A percentile compares a stretch with the other conserved stretches of the same genome.
phyloP scores from a whole-genome alignment of 306 rosid species.

The Vigna nakashimae region DNA sequence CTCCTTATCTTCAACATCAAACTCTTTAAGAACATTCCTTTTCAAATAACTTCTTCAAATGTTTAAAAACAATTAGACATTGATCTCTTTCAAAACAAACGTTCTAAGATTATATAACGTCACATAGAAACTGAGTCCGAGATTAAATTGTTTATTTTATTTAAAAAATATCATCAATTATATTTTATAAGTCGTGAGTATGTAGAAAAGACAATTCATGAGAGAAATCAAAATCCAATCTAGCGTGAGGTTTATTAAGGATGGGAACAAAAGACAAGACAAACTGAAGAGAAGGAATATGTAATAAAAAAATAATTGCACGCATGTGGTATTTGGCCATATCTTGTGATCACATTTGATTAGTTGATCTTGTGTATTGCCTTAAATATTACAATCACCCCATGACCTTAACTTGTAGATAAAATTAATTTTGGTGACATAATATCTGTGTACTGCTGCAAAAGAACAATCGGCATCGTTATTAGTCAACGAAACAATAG shows the following conservation, averaged over 20 bases:
- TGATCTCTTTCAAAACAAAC: too few relatives aligned
- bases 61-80: too few relatives aligned
- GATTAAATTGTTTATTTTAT: too few relatives aligned
- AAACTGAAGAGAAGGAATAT: background rate
- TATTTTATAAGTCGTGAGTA: background rate
- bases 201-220: background rate
- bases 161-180: too few relatives aligned
- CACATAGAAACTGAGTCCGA: too few relatives aligned
- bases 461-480: conserved; percentile 18
- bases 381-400: background rate
- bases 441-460: background rate
- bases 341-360: background rate
- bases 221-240: conserved; percentile 6
- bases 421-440: conserved; percentile 26
- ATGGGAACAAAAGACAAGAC: background rate
- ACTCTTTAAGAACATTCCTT: too few relatives aligned
- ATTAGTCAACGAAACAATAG: conserved; percentile 29
- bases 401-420: background rate
- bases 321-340: background rate
- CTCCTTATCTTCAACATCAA: too few relatives aligned
- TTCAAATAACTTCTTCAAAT: too few relatives aligned
- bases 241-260: background rate
- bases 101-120: too few relatives aligned
- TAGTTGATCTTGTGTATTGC: background rate
- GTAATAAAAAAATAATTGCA: background rate